These are phyloP conservation scores for Prinsepia uniflora DNA, from an alignment of 306 rosid species.

Conservation along the genomic window DNA sequence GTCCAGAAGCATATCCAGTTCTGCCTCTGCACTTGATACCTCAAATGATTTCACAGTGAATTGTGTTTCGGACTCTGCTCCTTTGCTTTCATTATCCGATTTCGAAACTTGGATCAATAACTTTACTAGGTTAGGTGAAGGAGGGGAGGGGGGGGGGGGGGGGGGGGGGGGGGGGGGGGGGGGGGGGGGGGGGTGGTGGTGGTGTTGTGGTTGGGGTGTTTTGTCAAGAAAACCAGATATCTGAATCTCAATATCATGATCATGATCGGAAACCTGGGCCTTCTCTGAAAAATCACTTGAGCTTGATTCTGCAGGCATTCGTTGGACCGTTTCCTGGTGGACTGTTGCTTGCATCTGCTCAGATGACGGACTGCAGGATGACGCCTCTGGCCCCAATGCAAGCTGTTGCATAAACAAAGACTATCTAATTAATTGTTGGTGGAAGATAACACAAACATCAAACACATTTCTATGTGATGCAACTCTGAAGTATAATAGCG, in stretches of 20 bases:
- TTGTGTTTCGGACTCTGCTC: conserved; percentile 23
- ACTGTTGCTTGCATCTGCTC: conserved; percentile 18
- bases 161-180: too few relatives aligned
- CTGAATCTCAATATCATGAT: conserved; percentile 14
- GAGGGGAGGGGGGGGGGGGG: too few relatives aligned
- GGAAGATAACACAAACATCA: background rate
- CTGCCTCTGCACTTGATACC: conserved; percentile 54
- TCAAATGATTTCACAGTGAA: conserved; percentile 31
- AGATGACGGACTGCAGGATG: conserved; percentile 17
- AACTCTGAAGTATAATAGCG: background rate
- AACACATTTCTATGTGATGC: background rate
- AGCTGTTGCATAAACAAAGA: conserved; percentile 37
- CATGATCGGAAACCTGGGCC: conserved; percentile 21
- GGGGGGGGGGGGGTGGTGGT: too few relatives aligned
- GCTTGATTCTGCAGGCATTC: conserved; percentile 30
- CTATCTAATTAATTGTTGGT: conserved; percentile 4
- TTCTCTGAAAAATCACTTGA: conserved; percentile 26
- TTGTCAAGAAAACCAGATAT: conserved; percentile 34
- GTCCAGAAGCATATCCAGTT: conserved; percentile 67
- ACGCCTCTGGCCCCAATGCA: conserved; percentile 26
- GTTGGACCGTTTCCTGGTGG: conserved; percentile 26
- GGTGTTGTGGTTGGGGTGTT: too few relatives aligned
- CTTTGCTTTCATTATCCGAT: conserved; percentile 29
- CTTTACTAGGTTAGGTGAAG: conserved; percentile 10
- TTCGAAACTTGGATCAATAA: conserved; percentile 20